Evolutionary conservation across 352 stramenopile species (phyloP).

Genomic region (Globisporangium solare): DNA sequence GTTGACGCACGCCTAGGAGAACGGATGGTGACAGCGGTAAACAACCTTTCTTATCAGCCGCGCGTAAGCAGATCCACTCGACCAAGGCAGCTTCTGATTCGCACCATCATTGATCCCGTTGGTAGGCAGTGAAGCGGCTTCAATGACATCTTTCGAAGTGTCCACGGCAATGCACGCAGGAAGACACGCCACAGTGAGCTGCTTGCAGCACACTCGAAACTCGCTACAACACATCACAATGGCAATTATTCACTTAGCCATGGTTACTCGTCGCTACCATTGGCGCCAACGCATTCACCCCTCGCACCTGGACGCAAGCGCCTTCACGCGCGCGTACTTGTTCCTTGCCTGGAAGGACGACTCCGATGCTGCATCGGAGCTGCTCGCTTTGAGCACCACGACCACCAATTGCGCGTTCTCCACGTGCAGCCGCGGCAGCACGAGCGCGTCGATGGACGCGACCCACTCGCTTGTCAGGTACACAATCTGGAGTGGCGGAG

Average conservation of each 20-base stretch:
- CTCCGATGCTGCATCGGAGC: not conserved
- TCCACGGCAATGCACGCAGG: slow-evolving; percentile 30
- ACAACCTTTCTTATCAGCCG: no score
- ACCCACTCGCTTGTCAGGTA: slow-evolving; percentile 52
- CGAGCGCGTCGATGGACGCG: slow-evolving; percentile 23
- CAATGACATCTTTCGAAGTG: not conserved
- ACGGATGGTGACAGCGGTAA: no score
- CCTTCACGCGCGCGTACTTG: not conserved
- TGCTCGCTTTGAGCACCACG: slow-evolving; percentile 12
- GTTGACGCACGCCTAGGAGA: no score
- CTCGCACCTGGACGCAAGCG: slow-evolving; percentile 5
- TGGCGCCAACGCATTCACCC: not conserved
- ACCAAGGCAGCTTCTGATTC: no score
- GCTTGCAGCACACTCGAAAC: slow-evolving; percentile 39
- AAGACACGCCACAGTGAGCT: slow-evolving; percentile 34
- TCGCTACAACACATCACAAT: slow-evolving; percentile 13
- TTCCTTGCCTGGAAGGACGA: no score
- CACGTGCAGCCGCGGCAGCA: slow-evolving; percentile 17
- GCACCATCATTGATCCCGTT: not conserved
- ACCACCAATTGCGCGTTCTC: slow-evolving; percentile 12
- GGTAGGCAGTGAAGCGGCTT: not conserved
- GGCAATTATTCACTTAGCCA: no score
- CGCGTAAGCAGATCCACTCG: no score
- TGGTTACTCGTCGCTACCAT: no score
- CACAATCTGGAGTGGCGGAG: not conserved